phyloP scores from a whole-genome alignment of 257 asterid genomes.

The Jacaranda copaia region DNA sequence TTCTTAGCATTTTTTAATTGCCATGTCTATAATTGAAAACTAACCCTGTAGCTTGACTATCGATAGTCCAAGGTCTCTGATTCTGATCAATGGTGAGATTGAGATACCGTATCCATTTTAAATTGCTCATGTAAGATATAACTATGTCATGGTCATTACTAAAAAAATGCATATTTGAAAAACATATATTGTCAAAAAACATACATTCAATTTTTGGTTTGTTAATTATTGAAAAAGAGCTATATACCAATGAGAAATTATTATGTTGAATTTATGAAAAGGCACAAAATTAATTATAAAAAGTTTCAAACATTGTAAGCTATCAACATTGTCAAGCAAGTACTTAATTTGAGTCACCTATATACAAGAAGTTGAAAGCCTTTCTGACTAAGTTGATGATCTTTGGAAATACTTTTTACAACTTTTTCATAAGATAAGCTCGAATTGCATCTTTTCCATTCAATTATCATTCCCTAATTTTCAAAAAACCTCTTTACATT shows the following conservation, averaged over 20 bases:
- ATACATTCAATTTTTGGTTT: no score
- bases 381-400: slow-evolving; percentile 37
- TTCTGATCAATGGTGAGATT: neutral
- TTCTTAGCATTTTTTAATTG: no score
- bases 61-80: slow-evolving; percentile 39
- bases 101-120: slow-evolving; percentile 34
- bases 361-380: slow-evolving; percentile 41
- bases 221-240: no score
- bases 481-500: neutral
- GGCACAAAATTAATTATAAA: no score
- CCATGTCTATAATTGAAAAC: neutral
- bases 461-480: slow-evolving; percentile 35
- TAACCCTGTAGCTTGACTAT: slow-evolving; percentile 48
- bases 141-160: slow-evolving; percentile 50
- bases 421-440: neutral
- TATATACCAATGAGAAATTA: no score
- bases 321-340: neutral
- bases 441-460: slow-evolving; percentile 36
- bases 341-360: slow-evolving; percentile 28
- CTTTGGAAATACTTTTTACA: slow-evolving; percentile 28
- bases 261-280: no score
- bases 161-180: neutral
- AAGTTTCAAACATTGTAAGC: no score
- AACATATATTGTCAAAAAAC: no score
- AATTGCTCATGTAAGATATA: slow-evolving; percentile 40